A percentile compares a stretch with the other conserved stretches of the same genome.
Evolutionary conservation across 768 basidiomycete genomes (phyloP).

Genomic region (Termitomyces sp.): DNA sequence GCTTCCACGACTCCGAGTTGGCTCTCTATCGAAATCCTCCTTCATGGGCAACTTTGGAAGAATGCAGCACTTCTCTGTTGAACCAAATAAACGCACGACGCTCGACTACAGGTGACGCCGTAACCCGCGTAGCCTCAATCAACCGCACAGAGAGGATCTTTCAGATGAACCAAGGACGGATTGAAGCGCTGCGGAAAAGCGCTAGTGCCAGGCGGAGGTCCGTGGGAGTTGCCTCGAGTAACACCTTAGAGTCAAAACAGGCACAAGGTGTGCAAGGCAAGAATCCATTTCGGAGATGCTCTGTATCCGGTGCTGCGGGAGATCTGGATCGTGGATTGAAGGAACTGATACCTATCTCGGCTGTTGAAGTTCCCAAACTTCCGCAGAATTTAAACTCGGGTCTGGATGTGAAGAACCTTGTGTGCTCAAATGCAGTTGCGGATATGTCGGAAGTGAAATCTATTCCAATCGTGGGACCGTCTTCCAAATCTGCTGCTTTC

Average conservation of each 20-base stretch:
- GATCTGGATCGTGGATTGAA: slow-evolving; percentile 6
- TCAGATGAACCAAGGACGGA: slow-evolving; percentile 7
- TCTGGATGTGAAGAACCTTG: background rate
- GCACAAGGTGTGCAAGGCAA: slow-evolving; percentile 2
- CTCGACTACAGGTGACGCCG: background rate
- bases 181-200: slow-evolving; percentile 10
- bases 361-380: slow-evolving; percentile 21
- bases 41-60: slow-evolving; percentile 25
- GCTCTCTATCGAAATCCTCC: slow-evolving; percentile 34
- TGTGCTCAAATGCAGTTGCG: background rate
- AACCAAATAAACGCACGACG: background rate
- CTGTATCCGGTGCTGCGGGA: background rate
- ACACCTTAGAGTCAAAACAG: background rate
- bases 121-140: background rate
- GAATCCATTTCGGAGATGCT: slow-evolving; percentile 15
- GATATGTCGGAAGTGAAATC: background rate
- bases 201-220: slow-evolving; percentile 7
- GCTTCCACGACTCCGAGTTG: slow-evolving; percentile 17
- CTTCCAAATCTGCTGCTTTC: background rate
- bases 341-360: slow-evolving; percentile 19
- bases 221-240: background rate
- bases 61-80: background rate
- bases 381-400: slow-evolving; percentile 7
- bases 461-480: background rate
- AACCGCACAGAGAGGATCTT: slow-evolving; percentile 9